Conservation (phyloP, 164 flowering plant genomes). For the Umbilicus rupestris region DNA sequence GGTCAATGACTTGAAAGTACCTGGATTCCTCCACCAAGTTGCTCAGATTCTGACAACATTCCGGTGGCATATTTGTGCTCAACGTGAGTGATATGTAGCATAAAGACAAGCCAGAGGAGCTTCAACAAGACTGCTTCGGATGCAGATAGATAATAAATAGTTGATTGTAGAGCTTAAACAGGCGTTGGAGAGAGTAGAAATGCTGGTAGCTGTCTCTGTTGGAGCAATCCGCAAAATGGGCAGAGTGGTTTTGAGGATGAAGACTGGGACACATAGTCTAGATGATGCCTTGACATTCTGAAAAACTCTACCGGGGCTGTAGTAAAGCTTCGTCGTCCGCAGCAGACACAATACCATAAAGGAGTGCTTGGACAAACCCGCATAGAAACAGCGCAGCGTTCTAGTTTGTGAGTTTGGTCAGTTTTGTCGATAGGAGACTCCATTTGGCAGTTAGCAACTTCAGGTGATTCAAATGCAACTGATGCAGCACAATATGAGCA, state of each 20-base stretch:
- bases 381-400: constrained; percentile 71
- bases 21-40: no score
- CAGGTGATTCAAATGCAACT: constrained; percentile 79
- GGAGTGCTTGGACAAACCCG: constrained; percentile 55
- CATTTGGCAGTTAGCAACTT: constrained; percentile 52
- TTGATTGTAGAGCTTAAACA: constrained; percentile 24
- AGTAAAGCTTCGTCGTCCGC: constrained; percentile 42
- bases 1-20: no score
- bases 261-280: constrained; percentile 21
- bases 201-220: constrained; percentile 68
- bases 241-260: constrained; percentile 47
- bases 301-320: constrained; percentile 48
- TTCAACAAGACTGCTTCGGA: no score
- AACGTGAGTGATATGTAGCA: no score
- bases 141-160: neutral
- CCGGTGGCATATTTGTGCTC: no score
- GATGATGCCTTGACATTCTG: constrained; percentile 25
- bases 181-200: constrained; percentile 64
- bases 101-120: no score
- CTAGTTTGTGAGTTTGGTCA: constrained; percentile 38
- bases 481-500: constrained; percentile 62
- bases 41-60: no score
- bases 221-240: constrained; percentile 79
- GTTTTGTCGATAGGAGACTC: constrained; percentile 10
- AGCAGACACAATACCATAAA: constrained; percentile 73